Percentiles rank a stretch among this genome's conserved stretches.
Conservation (phyloP, 192 early-diverging fungal species). For the Mortierella alpina region DNA sequence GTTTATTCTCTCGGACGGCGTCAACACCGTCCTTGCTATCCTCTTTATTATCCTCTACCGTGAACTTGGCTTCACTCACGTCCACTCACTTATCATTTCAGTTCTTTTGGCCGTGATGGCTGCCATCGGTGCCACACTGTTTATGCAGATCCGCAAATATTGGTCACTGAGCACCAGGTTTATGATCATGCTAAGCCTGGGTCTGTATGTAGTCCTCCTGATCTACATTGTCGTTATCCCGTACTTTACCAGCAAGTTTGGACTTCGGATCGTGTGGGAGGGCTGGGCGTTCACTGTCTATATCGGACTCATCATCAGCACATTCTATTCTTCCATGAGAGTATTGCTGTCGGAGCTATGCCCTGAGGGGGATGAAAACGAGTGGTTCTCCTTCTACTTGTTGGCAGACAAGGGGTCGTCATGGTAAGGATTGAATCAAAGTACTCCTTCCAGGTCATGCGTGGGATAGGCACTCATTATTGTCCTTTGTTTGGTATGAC, state of each 20-base stretch:
- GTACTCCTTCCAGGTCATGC: slow-evolving; percentile 5
- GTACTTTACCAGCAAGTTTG: slow-evolving; percentile 54
- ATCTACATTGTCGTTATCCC: slow-evolving; percentile 59
- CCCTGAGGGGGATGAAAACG: slow-evolving; percentile 70
- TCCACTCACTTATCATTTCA: slow-evolving; percentile 58
- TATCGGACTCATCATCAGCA: slow-evolving; percentile 66
- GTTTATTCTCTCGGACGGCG: slow-evolving; percentile 74
- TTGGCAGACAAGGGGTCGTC: slow-evolving; percentile 71
- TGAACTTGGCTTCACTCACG: slow-evolving; percentile 58
- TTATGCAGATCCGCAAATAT: slow-evolving; percentile 56
- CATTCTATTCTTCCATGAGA: slow-evolving; percentile 57
- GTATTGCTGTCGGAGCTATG: slow-evolving; percentile 69
- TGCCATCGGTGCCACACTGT: slow-evolving; percentile 60
- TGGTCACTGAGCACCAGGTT: slow-evolving; percentile 57
- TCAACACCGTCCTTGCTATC: slow-evolving; percentile 64
- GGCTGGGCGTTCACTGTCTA: slow-evolving; percentile 33
- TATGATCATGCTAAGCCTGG: slow-evolving; percentile 57
- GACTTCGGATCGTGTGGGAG: slow-evolving; percentile 21
- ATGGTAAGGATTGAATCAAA: slow-evolving; percentile 32
- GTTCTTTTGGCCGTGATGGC: slow-evolving; percentile 62
- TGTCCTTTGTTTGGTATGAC: no score
- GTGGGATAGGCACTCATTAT: background rate
- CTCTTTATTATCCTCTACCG: slow-evolving; percentile 66
- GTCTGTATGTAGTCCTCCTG: slow-evolving; percentile 55
- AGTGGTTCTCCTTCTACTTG: slow-evolving; percentile 74